Evolutionary conservation across 306 rosid genomes (phyloP), one percentile per base, ranked within the genome.

Genomic region (Styphnolobium japonicum): DNA sequence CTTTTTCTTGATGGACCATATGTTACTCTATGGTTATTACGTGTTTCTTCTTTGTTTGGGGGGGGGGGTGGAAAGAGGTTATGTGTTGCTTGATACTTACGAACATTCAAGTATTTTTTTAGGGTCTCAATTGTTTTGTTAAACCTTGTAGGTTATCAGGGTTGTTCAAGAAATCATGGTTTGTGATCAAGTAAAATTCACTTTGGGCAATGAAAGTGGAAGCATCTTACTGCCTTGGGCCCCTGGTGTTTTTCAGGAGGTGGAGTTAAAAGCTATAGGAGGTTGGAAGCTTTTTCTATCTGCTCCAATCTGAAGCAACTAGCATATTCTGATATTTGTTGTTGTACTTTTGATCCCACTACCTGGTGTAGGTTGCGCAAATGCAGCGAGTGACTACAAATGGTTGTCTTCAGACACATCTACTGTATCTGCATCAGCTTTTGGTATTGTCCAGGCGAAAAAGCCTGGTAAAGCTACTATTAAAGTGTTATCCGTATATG

Each of bases 371-470:
- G 98, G 98, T 75, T 94, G 98, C 82, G 97, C 92, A 57, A 83
- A 91, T 79, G 75, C 88, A 72, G 85, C 85, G 37, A 89, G 83
- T 68, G 97, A 92, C 82, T 91, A 88, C 84, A 91, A 85, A 82
- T 94, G 98, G 98, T 80, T 91, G 75, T 89, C 98, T 74, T 89
- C 97, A 39, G 94, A 94, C 84, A 49, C 77, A 75, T 77, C 87
- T 72, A 89, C 63, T 14, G 90, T 91, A 73, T 91, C 90, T 55
- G 90, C 92, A 39, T 91, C 97, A 68, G 83, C 88, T 87, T 89
- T 87, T 83, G 98, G 98, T 61, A 82, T 88, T 86, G 86, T 92
- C 77, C 98, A 92, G 92, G 97, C 94, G 36, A 88, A 86, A 89
- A 89, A 77, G 88, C 91, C 91, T 66, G 98, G 97, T 76, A 91